phyloP scores from a whole-genome alignment of 2,329 filamentous ascomycete species.

The Nothopassalora personata region DNA sequence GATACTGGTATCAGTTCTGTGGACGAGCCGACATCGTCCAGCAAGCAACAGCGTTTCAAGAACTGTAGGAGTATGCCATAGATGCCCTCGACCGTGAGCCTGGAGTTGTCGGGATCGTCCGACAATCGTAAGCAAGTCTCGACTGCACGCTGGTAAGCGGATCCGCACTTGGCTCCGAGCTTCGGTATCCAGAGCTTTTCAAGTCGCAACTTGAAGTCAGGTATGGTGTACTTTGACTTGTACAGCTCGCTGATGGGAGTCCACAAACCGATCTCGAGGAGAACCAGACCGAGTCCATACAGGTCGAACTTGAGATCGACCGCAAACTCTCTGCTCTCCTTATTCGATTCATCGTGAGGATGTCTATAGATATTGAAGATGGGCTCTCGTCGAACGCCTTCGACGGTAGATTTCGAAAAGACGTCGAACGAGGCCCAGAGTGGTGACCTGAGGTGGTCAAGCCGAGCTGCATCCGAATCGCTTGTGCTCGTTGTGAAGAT shows the following conservation, averaged over 20 bases:
- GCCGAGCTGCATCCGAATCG: constrained; percentile 41
- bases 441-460: constrained; percentile 58
- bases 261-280: constrained; percentile 74
- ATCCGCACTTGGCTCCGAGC: constrained; percentile 64
- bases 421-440: constrained; percentile 70
- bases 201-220: constrained; percentile 59
- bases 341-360: constrained; percentile 44
- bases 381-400: constrained; percentile 40
- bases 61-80: constrained; percentile 30
- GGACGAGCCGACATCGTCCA: constrained; percentile 29
- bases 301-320: constrained; percentile 53
- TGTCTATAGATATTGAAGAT: constrained; percentile 60
- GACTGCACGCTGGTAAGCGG: constrained; percentile 69
- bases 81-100: constrained; percentile 24
- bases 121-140: constrained; percentile 67
- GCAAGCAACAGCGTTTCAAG: constrained; percentile 33
- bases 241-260: constrained; percentile 56
- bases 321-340: constrained; percentile 44
- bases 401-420: constrained; percentile 55
- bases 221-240: constrained; percentile 55
- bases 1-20: constrained; percentile 23
- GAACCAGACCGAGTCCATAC: constrained; percentile 66
- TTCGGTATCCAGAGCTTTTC: constrained; percentile 60
- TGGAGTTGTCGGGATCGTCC: constrained; percentile 39
- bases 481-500: constrained; percentile 54